phyloP scores from a whole-genome alignment of 1,284 basidiomycete genomes.

The Ceratobasidium sp. region DNA sequence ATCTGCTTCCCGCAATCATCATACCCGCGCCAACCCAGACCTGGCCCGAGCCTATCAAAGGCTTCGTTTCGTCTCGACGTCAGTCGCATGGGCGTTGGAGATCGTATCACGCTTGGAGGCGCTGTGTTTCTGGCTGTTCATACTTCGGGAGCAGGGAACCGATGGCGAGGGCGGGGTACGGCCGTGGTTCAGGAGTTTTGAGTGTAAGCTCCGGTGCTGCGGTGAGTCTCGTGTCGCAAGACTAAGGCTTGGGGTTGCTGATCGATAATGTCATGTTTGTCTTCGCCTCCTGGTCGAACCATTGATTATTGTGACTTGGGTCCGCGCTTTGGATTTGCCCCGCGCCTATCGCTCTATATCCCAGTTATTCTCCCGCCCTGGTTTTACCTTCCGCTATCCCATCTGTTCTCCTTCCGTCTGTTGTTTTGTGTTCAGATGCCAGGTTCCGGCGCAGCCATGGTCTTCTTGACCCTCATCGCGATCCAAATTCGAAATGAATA shows the following conservation, averaged over 20 bases:
- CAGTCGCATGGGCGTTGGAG: conserved; percentile 49
- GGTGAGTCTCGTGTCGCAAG: conserved; percentile 14
- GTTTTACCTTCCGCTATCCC: too few species aligned
- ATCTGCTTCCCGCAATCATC: conserved; percentile 27
- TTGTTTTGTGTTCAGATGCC: background rate
- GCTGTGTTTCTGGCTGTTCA: conserved; percentile 43
- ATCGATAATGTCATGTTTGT: background rate
- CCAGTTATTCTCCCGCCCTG: background rate
- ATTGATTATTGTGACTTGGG: background rate
- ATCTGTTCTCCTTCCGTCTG: too few species aligned
- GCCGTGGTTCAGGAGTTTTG: conserved; percentile 45
- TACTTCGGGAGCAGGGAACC: conserved; percentile 32
- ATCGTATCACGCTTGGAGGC: conserved; percentile 41
- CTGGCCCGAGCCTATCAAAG: conserved; percentile 42
- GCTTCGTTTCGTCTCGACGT: conserved; percentile 47
- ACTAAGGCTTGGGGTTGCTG: background rate
- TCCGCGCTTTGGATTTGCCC: background rate
- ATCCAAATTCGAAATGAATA: conserved; percentile 46
- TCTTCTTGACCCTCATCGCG: conserved; percentile 44
- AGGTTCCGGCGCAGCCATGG: conserved; percentile 45
- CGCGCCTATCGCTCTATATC: background rate
- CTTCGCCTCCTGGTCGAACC: background rate
- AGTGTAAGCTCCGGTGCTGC: conserved; percentile 42
- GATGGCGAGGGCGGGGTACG: conserved; percentile 29
- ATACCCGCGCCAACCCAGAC: conserved; percentile 42